Conservation (phyloP, 768 basidiomycete species). For the Tulasnella sp. region DNA sequence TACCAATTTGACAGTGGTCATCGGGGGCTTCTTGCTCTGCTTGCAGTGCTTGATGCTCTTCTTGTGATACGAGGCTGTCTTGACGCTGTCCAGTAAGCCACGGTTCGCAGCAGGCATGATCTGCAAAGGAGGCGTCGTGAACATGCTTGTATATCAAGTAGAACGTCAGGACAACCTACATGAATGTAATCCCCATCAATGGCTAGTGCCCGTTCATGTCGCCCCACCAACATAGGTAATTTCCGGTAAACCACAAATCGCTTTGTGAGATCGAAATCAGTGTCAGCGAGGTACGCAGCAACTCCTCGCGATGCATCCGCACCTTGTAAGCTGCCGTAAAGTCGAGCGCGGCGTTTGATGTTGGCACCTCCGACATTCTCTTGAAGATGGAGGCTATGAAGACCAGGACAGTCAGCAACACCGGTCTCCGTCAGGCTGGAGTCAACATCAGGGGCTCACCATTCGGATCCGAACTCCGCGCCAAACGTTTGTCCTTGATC, state of each 20-base stretch:
- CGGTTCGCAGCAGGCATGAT: constrained; percentile 83
- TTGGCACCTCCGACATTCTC: constrained; percentile 64
- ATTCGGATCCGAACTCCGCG: constrained; percentile 82
- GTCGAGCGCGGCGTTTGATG: constrained; percentile 60
- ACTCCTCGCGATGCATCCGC: constrained; percentile 8
- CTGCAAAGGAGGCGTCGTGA: constrained; percentile 33
- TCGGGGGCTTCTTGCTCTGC: constrained; percentile 57
- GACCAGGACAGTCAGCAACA: neutral
- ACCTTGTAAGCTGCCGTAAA: constrained; percentile 83
- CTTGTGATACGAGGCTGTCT: constrained; percentile 89
- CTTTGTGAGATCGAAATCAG: constrained; percentile 34
- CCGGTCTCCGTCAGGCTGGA: neutral
- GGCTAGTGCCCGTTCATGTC: constrained; percentile 84
- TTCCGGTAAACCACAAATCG: constrained; percentile 91
- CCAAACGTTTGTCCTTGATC: constrained; percentile 54
- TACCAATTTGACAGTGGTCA: constrained; percentile 81
- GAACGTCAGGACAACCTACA: constrained; percentile 34
- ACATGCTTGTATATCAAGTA: neutral
- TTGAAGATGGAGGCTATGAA: constrained; percentile 81
- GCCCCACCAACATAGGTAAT: constrained; percentile 85
- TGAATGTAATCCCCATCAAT: constrained; percentile 94
- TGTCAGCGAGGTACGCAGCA: neutral
- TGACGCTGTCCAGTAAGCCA: constrained; percentile 79
- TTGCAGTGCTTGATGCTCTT: constrained; percentile 77
- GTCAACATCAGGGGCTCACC: constrained; percentile 40